Conservation (phyloP, 2,329 filamentous ascomycete species). For the Chaetomium sp. region DNA sequence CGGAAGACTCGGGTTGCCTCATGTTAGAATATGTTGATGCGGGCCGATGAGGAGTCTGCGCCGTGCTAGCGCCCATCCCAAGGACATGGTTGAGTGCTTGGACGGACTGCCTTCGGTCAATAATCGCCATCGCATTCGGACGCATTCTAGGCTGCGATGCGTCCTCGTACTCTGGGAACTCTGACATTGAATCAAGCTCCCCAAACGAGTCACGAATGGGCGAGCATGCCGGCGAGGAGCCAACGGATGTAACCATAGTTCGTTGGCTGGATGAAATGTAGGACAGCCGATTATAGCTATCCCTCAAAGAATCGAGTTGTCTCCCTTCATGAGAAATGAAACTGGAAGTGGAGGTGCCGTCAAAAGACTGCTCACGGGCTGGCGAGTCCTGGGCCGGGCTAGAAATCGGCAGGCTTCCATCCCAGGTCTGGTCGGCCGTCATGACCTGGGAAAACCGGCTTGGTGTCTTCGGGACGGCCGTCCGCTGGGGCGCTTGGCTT, state of each 20-base stretch:
- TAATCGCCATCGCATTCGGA: conserved; percentile 48
- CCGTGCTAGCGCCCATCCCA: conserved; percentile 32
- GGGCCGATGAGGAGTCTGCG: conserved; percentile 21
- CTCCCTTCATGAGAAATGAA: conserved; percentile 54
- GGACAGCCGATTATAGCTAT: conserved; percentile 52
- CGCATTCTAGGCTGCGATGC: conserved; percentile 33
- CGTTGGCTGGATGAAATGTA: conserved; percentile 55
- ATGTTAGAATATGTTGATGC: conserved; percentile 24
- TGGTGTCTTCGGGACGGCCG: conserved; percentile 42
- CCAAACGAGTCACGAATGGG: conserved; percentile 48
- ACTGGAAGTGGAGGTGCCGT: conserved; percentile 52
- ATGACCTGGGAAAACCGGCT: conserved; percentile 39
- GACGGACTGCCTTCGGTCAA: conserved; percentile 46
- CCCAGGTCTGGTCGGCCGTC: conserved; percentile 32
- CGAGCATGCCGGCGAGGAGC: conserved; percentile 52
- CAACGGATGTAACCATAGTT: conserved; percentile 52
- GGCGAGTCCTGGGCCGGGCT: conserved; percentile 25
- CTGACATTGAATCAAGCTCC: conserved; percentile 29
- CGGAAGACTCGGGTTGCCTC: conserved; percentile 39
- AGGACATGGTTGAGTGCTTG: conserved; percentile 40
- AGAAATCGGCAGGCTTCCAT: conserved; percentile 21
- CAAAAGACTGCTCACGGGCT: conserved; percentile 38
- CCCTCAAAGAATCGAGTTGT: conserved; percentile 51
- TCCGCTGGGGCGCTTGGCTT: conserved; percentile 40
- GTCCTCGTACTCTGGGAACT: conserved; percentile 22